Evolutionary conservation across 179 eudicot species (phyloP).

Genomic region (Silene coronaria): DNA sequence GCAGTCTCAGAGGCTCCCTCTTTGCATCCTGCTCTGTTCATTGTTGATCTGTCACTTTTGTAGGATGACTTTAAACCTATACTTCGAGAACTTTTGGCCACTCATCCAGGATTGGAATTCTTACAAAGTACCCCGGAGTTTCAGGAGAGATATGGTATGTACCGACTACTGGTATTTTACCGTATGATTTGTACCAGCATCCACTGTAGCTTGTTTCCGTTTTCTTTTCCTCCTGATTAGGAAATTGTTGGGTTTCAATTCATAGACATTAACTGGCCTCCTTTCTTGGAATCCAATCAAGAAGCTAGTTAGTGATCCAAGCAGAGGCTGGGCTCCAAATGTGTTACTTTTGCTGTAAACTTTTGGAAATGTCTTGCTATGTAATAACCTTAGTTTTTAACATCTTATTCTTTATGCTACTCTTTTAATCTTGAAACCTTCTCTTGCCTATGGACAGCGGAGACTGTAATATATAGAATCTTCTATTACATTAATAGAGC

Average conservation of each 20-base stretch:
- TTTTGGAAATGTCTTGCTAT: not conserved
- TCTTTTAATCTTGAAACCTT: conserved; percentile 6
- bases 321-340: not conserved
- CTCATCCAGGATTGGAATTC: conserved; percentile 98
- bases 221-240: not conserved
- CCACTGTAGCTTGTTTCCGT: not conserved
- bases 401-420: not conserved
- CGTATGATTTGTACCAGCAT: not conserved
- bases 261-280: not conserved
- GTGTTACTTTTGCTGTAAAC: not conserved
- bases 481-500: conserved; percentile 91
- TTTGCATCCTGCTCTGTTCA: not conserved
- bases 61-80: conserved; percentile 90
- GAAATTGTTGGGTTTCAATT: not conserved
- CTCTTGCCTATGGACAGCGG: conserved; percentile 52
- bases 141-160: conserved; percentile 94
- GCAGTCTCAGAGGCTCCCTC: not conserved
- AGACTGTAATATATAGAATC: conserved; percentile 93
- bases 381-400: not conserved
- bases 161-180: not conserved
- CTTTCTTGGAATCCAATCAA: not conserved
- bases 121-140: conserved; percentile 92
- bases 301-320: not conserved
- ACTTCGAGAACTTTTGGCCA: conserved; percentile 82
- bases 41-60: not conserved